Evolutionary conservation across 2,329 filamentous ascomycete genomes (phyloP).

Genomic region (Alternaria incomplexa): DNA sequence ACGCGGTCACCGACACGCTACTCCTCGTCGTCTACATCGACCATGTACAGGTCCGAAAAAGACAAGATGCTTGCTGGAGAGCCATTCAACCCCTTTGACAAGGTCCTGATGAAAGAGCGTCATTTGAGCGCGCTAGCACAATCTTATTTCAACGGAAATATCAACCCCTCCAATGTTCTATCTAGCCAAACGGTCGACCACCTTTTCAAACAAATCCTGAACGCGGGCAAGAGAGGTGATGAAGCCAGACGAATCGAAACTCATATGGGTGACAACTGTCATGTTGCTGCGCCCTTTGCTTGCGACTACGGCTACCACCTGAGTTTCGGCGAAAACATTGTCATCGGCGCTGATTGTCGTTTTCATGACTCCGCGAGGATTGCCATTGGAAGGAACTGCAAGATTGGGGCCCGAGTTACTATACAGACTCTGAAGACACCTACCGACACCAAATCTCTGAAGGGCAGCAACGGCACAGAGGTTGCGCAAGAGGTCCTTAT

Average conservation of each 20-base stretch:
- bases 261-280: slow-evolving; percentile 73
- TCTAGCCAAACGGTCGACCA: slow-evolving; percentile 68
- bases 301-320: slow-evolving; percentile 98
- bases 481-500: slow-evolving; percentile 76
- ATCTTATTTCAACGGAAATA: slow-evolving; percentile 85
- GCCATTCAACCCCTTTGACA: slow-evolving; percentile 79
- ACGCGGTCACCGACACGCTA: slow-evolving; percentile 33
- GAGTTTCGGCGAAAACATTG: slow-evolving; percentile 81
- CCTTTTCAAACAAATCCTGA: slow-evolving; percentile 74
- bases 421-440: slow-evolving; percentile 79
- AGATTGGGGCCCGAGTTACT: slow-evolving; percentile 79
- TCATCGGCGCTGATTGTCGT: slow-evolving; percentile 81
- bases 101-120: slow-evolving; percentile 81
- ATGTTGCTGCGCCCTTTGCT: slow-evolving; percentile 85
- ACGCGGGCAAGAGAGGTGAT: slow-evolving; percentile 58
- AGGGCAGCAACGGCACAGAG: slow-evolving; percentile 75
- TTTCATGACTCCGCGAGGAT: slow-evolving; percentile 88
- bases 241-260: slow-evolving; percentile 47
- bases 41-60: slow-evolving; percentile 69
- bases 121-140: slow-evolving; percentile 81
- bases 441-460: slow-evolving; percentile 73
- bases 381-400: slow-evolving; percentile 76
- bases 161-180: slow-evolving; percentile 73
- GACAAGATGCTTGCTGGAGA: slow-evolving; percentile 86
- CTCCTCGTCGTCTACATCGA: slow-evolving; percentile 32